Percentiles rank a stretch among this genome's conserved stretches.
Evolutionary conservation across 2,329 filamentous ascomycete genomes (phyloP).

Genomic region (Zymoseptoria tritici): DNA sequence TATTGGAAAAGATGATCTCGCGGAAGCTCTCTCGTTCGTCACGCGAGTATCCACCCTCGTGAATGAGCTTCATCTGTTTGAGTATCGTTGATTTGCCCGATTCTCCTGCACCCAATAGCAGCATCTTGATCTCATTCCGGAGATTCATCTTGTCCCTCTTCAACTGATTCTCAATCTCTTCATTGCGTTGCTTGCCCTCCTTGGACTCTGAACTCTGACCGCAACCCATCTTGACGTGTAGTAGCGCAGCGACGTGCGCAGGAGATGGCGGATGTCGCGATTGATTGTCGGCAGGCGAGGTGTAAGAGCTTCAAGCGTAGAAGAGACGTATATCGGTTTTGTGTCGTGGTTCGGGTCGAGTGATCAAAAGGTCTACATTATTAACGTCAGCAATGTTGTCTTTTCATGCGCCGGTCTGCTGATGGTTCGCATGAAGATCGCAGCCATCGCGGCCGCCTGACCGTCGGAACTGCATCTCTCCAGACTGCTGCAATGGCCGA

Average conservation of each 20-base stretch:
- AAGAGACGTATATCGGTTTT: neutral
- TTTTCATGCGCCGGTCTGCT: neutral
- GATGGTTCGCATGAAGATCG: neutral
- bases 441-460: neutral
- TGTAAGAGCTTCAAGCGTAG: neutral
- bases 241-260: constrained; percentile 9
- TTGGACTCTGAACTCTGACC: constrained; percentile 99
- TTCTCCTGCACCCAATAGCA: constrained; percentile 97
- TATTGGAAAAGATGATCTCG: constrained; percentile 67
- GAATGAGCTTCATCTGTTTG: constrained; percentile 98
- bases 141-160: constrained; percentile 98
- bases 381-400: neutral
- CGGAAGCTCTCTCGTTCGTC: constrained; percentile 68
- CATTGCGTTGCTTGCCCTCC: constrained; percentile 99
- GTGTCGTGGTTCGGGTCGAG: neutral
- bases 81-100: constrained; percentile 91
- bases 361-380: neutral
- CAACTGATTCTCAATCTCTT: constrained; percentile 99
- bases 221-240: constrained; percentile 81
- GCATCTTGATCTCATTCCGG: constrained; percentile 99
- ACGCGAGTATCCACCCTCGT: constrained; percentile 96
- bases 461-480: neutral
- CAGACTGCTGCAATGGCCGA: neutral
- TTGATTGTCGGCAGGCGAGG: neutral
- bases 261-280: neutral